Evolutionary conservation across 2,329 filamentous ascomycete genomes (phyloP), one percentile per base, ranked within the genome.

Genomic region (Neurospora crassa): DNA sequence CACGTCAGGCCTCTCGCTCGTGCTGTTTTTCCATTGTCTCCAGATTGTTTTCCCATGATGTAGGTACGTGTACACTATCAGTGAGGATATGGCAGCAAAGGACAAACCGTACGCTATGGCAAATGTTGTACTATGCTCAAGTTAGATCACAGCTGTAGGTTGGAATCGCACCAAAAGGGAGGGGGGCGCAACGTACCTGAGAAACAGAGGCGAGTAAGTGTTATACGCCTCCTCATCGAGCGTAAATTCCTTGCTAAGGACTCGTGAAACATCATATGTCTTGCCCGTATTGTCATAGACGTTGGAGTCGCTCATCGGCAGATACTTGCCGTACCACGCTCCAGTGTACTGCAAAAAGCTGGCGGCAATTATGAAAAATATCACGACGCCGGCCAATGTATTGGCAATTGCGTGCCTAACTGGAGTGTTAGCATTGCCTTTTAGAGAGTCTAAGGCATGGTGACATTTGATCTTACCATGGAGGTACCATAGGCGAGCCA

Each of bases 231-330:
- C 82, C 73, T 87, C 83, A 75, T 93, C 84, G 29, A 93, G 83
- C 0, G 86, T 90, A 69, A 87, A 87, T 1, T 91, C 84, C 0
- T 86, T 76, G 0, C 86, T 90, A 3, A 93, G 80, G 67, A 94
- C 87, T 8, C 85, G 85, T 3, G 83, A 82, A 1, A 91, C 90
- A 75, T 93, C 87, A 80, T 93, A 94, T 0, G 74, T 71, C 0
- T 80, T 75, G 3, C 89, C 91, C 0, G 86, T 91, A 76, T 93
- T 93, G 79, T 93, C 91, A 76, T 92, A 93, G 29, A 88, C 92
- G 67, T 82, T 83, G 1, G 89, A 88, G 77, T 92, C 90, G 75
- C 87, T 91, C 79, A 92, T 92, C 3, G 90, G 90, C 14, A 92
- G 79, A 76, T 87, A 92, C 71, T 86, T 79, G 3, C 84, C 84